These are phyloP conservation scores for Hypericum perforatum DNA, from an alignment of 345 rosid genomes.

Conservation along the genomic window DNA sequence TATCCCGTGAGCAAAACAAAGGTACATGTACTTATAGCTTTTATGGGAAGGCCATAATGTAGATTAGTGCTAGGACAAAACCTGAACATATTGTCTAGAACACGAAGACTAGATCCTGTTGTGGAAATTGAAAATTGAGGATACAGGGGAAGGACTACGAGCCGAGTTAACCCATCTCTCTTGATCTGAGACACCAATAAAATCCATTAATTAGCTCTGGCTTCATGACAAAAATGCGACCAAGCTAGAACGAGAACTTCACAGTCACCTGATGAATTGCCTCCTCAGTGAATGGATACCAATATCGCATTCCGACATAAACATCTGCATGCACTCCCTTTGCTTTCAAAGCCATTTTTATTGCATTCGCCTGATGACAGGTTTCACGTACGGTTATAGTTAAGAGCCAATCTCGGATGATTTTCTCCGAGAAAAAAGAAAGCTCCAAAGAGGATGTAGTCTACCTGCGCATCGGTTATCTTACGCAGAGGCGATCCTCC, in stretches of 20 bases:
- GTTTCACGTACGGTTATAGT: constrained; percentile 2
- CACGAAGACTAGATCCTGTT: constrained; percentile 87
- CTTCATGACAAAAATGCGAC: not conserved
- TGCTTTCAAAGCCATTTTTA: constrained; percentile 46
- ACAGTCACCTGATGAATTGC: constrained; percentile 65
- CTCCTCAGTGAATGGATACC: constrained; percentile 92
- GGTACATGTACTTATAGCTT: not conserved
- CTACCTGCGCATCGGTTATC: constrained; percentile 77
- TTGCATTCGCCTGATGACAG: constrained; percentile 54
- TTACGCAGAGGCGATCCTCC: constrained; percentile 89
- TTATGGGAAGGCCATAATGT: not conserved
- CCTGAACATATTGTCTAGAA: constrained; percentile 64
- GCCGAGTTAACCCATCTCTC: constrained; percentile 68
- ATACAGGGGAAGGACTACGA: constrained; percentile 90
- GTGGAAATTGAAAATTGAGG: constrained; percentile 95
- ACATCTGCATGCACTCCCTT: constrained; percentile 53
- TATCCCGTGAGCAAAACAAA: not conserved
- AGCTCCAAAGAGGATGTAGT: not conserved
- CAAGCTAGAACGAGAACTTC: not conserved
- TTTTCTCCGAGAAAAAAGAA: not conserved
- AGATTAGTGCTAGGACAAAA: constrained; percentile 13
- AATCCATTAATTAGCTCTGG: not conserved
- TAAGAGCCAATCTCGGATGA: not conserved
- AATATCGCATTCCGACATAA: constrained; percentile 86
- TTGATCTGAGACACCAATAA: constrained; percentile 40